Base-by-base conservation (phyloP, 345 rosid genomes). In the Erysimum cheiranthoides region DNA sequence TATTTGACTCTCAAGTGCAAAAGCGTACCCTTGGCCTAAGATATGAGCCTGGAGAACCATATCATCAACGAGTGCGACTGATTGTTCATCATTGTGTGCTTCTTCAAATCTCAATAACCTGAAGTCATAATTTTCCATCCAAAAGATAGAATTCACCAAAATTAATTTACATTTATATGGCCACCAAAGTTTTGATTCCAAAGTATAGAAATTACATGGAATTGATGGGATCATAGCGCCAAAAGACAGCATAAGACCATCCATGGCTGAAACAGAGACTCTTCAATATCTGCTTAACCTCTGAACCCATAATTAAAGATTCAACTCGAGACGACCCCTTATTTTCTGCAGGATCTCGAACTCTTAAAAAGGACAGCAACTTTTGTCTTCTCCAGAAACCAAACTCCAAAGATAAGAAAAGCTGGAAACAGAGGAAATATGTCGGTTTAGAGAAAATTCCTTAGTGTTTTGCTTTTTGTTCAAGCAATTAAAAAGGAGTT, bases 221-320 rank as follows among this genome's bases (percentile, higher is more conserved):
- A 78, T 89, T 88, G 75, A 79, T 75, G 45, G 82, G 85, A 83
- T 91, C 88, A 77, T 84, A 84, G 66, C 91, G 30, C 98, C 98
- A 94, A 50, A 88, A 86, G 49, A 92, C 85, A 17, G 87, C 96
- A 73, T 84, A 89, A 81, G 91, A 90, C 98, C 97, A 94, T 12
- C 96, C 96, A 84, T 89, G 78, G 60, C 81, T 82, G 78, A 87
- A 74, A 83, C 96, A 94, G 67, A 92, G 86, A 40, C 71, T 80
- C 84, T 82, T 82, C 17, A 92, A 85, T 67, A 17, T 81, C 82
- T 82, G 85, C 88, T 85, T 90, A 45, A 81, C 39, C 66, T 6
- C 62, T 10, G 84, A 85, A 83, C 64, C 82, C 89, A 84, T 84
- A 39, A n/a, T 63, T 10, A 63, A 45, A 51, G 43, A 52, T 61